Evolutionary conservation across 2,329 filamentous ascomycete species (phyloP).

Genomic region (Aspergillus puulaauensis): DNA sequence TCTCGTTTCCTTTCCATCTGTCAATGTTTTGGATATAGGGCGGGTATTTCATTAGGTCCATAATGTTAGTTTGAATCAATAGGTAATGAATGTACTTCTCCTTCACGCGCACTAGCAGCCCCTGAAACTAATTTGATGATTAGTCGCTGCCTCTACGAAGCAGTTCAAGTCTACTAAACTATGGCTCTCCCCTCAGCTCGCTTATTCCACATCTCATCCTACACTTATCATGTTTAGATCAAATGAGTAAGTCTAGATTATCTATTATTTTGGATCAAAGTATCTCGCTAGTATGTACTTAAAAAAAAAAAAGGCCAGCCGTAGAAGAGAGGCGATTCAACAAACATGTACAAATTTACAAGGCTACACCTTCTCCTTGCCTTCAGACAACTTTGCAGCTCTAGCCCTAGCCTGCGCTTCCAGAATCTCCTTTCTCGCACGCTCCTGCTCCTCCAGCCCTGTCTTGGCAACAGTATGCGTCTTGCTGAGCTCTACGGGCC

Average conservation of each 20-base stretch:
- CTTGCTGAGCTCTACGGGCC: slow-evolving; percentile 38
- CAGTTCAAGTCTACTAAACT: no score
- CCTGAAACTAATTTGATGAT: no score
- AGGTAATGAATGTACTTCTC: not conserved
- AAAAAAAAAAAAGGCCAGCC: not conserved
- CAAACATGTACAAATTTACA: not conserved
- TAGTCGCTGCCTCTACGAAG: no score
- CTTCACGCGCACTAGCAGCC: no score
- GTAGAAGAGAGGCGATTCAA: no score
- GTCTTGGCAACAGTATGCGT: slow-evolving; percentile 46
- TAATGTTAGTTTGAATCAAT: not conserved
- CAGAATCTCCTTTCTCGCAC: slow-evolving; percentile 38
- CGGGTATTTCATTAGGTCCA: slow-evolving; percentile 4
- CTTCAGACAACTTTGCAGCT: slow-evolving; percentile 55
- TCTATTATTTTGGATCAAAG: no score
- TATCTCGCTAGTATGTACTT: not conserved
- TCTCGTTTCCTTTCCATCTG: not conserved
- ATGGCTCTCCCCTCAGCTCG: no score
- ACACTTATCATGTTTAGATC: no score
- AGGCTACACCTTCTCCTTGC: slow-evolving; percentile 43
- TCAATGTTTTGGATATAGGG: slow-evolving; percentile 7
- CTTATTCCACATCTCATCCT: no score
- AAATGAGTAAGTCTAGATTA: no score
- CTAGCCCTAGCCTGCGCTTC: slow-evolving; percentile 38
- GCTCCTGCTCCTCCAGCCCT: slow-evolving; percentile 46